Evolutionary conservation across 75 land plant species (phyloP).

Genomic region (Pinus albicaulis): DNA sequence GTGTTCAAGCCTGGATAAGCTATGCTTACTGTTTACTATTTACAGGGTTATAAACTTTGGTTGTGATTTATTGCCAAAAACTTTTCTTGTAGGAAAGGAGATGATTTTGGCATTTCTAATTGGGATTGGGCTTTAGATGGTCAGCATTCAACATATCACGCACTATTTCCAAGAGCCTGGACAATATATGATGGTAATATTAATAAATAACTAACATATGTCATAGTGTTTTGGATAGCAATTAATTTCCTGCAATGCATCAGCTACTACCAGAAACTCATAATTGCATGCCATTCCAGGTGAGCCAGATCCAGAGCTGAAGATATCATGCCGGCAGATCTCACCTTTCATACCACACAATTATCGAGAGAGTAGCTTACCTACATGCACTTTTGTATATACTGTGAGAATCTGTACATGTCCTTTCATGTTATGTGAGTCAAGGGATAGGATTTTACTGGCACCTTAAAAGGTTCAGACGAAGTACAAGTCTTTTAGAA

Average conservation of each 20-base stretch:
- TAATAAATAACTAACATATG: slow-evolving; percentile 13
- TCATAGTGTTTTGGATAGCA: not conserved
- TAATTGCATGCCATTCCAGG: slow-evolving; percentile 44
- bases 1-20: not conserved
- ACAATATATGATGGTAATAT: slow-evolving; percentile 96
- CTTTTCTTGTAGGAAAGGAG: slow-evolving; percentile 40
- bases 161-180: slow-evolving; percentile 97
- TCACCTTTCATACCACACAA: slow-evolving; percentile 99
- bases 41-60: not conserved
- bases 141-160: slow-evolving; percentile 97
- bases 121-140: slow-evolving; percentile 98
- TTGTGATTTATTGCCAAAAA: not conserved
- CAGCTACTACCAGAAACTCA: slow-evolving; percentile 1
- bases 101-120: slow-evolving; percentile 76
- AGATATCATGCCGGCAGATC: slow-evolving; percentile 94
- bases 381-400: slow-evolving; percentile 86
- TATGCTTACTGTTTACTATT: not conserved
- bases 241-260: not conserved
- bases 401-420: slow-evolving; percentile 50
- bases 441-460: not conserved
- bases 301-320: slow-evolving; percentile 97
- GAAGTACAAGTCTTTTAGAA: not conserved
- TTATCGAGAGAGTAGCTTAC: slow-evolving; percentile 94
- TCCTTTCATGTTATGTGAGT: not conserved
- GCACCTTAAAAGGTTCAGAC: not conserved